phyloP scores from a whole-genome alignment of 2,329 filamentous ascomycete genomes.

The Sarocladium oryzae region DNA sequence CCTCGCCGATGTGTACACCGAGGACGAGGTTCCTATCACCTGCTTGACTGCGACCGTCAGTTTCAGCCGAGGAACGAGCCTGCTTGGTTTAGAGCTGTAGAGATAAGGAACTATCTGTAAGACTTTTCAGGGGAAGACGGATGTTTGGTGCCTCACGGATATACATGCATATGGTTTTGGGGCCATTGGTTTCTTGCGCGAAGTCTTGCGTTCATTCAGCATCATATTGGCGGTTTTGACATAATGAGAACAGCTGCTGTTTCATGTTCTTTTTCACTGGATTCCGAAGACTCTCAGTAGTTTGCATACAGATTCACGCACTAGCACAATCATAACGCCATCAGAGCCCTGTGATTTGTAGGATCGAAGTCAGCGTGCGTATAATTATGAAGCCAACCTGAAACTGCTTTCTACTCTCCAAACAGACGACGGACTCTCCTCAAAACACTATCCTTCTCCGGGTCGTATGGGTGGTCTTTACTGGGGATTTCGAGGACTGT shows the following conservation, averaged over 20 bases:
- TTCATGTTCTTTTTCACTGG: neutral
- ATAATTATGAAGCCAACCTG: neutral
- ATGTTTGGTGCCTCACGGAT: neutral
- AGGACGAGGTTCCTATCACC: slow-evolving; percentile 68
- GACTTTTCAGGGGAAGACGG: neutral
- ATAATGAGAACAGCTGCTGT: neutral
- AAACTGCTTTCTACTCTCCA: slow-evolving; percentile 52
- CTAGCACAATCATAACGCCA: neutral
- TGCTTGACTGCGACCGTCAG: slow-evolving; percentile 72
- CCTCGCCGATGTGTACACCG: slow-evolving; percentile 73
- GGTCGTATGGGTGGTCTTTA: slow-evolving; percentile 98
- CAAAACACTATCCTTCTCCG: slow-evolving; percentile 96
- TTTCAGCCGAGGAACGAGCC: slow-evolving; percentile 42
- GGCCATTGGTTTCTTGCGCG: neutral
- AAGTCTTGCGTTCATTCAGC: slow-evolving; percentile 7
- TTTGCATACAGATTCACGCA: neutral
- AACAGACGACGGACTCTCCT: slow-evolving; percentile 68
- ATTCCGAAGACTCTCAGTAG: neutral
- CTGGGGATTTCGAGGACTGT: slow-evolving; percentile 93
- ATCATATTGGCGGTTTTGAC: neutral
- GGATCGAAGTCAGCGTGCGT: neutral
- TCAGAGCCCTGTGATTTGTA: no score
- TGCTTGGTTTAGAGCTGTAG: slow-evolving; percentile 37
- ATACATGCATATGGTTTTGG: neutral
- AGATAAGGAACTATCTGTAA: neutral